Percentiles rank a stretch among this genome's conserved stretches.
Evolutionary conservation across 2,329 filamentous ascomycete species (phyloP).

Genomic region (Penicillium sp.): DNA sequence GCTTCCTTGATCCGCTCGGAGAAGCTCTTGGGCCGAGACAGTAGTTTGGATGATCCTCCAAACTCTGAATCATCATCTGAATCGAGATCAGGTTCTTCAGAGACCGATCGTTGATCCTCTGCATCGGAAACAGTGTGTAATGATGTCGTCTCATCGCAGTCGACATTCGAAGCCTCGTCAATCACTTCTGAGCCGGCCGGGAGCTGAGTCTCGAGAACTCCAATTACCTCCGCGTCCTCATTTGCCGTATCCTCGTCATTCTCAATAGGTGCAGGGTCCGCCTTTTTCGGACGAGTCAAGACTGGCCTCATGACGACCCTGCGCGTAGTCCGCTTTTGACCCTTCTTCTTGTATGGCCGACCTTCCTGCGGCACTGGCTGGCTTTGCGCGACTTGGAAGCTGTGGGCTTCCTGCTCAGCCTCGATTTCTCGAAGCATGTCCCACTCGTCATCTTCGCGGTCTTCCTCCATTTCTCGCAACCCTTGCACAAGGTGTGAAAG

Average conservation of each 20-base stretch:
- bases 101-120: conserved; percentile 13
- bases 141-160: conserved; percentile 18
- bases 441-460: conserved; percentile 38
- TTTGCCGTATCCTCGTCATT: conserved; percentile 16
- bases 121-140: conserved; percentile 26
- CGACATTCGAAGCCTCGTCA: conserved; percentile 8
- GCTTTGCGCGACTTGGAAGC: conserved; percentile 33
- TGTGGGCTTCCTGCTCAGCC: conserved; percentile 26
- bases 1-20: conserved; percentile 35
- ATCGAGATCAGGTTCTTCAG: conserved; percentile 14
- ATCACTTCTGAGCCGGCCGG: conserved; percentile 10
- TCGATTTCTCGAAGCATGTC: conserved; percentile 43
- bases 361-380: conserved; percentile 20
- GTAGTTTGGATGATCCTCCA: conserved; percentile 16
- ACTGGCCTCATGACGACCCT: conserved; percentile 41
- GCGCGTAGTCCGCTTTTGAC: conserved; percentile 45
- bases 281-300: conserved; percentile 25
- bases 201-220: conserved; percentile 27
- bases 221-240: conserved; percentile 24
- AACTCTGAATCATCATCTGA: conserved; percentile 29
- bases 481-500: conserved; percentile 36
- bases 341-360: conserved; percentile 42
- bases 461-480: conserved; percentile 37
- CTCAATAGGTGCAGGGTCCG: conserved; percentile 15
- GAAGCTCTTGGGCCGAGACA: conserved; percentile 26